phyloP scores from a whole-genome alignment of 2,329 filamentous ascomycete genomes.

The Fusarium begoniae region DNA sequence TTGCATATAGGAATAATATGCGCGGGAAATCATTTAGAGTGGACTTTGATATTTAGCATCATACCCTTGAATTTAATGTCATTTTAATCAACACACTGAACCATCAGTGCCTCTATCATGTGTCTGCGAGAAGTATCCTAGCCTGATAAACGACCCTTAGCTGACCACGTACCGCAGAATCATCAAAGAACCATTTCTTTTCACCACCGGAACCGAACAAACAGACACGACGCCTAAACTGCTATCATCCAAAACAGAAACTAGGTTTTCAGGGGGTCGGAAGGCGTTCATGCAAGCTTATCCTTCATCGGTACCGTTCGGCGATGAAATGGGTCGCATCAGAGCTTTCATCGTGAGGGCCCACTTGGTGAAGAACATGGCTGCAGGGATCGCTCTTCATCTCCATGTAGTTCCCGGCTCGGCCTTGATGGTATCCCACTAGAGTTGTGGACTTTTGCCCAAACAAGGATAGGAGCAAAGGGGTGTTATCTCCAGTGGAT shows the following conservation, averaged over 20 bases:
- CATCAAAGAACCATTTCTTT: slow-evolving; percentile 5
- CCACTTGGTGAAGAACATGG: slow-evolving; percentile 33
- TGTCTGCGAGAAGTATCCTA: slow-evolving; percentile 13
- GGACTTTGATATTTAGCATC: slow-evolving; percentile 35
- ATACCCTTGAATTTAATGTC: slow-evolving; percentile 36
- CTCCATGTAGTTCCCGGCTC: slow-evolving; percentile 3
- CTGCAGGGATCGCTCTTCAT: slow-evolving; percentile 22
- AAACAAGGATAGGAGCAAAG: slow-evolving; percentile 1
- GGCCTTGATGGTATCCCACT: not conserved
- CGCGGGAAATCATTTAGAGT: slow-evolving; percentile 4
- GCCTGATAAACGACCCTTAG: not conserved
- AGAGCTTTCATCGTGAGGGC: slow-evolving; percentile 17
- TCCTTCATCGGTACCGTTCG: slow-evolving; percentile 32
- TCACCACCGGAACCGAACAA: not conserved
- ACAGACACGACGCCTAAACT: not conserved
- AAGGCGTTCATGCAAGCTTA: slow-evolving; percentile 32
- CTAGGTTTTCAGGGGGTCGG: slow-evolving; percentile 25
- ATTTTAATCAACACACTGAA: slow-evolving; percentile 3
- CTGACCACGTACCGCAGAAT: slow-evolving; percentile 18
- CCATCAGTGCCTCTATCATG: slow-evolving; percentile 1
- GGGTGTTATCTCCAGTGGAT: not conserved
- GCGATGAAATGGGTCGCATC: slow-evolving; percentile 37
- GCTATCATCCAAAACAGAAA: not conserved
- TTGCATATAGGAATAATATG: slow-evolving; percentile 16
- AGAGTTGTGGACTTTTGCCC: not conserved